phyloP scores from a whole-genome alignment of 306 rosid species.

The Medicago arabica region DNA sequence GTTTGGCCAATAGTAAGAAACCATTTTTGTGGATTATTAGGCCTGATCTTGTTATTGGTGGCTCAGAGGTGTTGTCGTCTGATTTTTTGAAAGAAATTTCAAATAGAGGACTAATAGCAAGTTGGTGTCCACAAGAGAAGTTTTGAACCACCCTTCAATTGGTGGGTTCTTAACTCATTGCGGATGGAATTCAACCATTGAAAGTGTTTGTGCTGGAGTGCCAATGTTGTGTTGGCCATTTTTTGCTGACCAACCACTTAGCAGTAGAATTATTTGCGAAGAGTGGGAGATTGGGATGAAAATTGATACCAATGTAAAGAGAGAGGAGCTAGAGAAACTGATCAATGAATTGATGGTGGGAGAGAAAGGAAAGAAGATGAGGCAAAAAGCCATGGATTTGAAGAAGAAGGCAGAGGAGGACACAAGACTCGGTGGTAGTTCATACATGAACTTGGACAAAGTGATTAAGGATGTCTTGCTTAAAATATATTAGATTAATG shows the following conservation, averaged over 20 bases:
- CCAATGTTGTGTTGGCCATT: constrained; percentile 50
- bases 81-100: neutral
- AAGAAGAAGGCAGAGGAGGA: constrained; percentile 37
- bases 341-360: constrained; percentile 45
- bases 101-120: neutral
- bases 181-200: neutral
- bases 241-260: constrained; percentile 40
- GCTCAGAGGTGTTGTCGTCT: neutral
- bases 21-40: constrained; percentile 5
- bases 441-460: constrained; percentile 22
- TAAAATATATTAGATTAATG: neutral
- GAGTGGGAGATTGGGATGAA: constrained; percentile 44
- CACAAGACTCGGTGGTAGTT: constrained; percentile 29
- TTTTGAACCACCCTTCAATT: constrained; percentile 39
- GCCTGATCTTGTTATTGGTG: constrained; percentile 14
- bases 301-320: constrained; percentile 32
- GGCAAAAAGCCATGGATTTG: constrained; percentile 19
- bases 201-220: constrained; percentile 33
- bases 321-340: constrained; percentile 42
- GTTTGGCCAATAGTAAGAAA: constrained; percentile 1
- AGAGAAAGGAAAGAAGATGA: constrained; percentile 44
- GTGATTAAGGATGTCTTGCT: constrained; percentile 36
- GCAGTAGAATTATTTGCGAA: constrained; percentile 26
- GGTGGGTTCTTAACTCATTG: constrained; percentile 46
- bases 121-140: constrained; percentile 50